Evolutionary conservation across 1,284 basidiomycete genomes (phyloP), one percentile per base, ranked within the genome.

Genomic region (Sphaerobolus stellatus): DNA sequence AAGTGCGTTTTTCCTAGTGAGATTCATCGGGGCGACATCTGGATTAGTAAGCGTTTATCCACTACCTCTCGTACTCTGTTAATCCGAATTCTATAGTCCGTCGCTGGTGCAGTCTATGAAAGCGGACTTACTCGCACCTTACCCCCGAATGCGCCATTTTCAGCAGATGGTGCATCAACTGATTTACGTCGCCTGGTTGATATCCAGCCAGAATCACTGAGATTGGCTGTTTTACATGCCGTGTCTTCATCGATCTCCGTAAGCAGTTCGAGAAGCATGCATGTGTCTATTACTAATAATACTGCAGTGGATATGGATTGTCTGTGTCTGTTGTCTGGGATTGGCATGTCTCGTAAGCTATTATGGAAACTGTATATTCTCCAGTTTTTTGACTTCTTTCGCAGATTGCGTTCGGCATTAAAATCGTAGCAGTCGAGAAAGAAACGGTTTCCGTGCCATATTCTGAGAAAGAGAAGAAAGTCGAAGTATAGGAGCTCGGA

Each of bases 21-120:
- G 89, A 41, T 92, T 91, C 70, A 91, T 88, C 34, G 89, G 89
- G 14, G 86, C 89, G 29, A 90, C 88, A 4, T 75, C 86, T 48
- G 89, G 90, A 57, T 68, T 92, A 71, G 89, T 88, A 68, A 63
- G 83, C 68, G 49, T 61, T 47, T 29, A 44, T 31, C 40, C 54
- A 27, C 53, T 40, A 59, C 54, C 65, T 57, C 47, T 45, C 57
- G 36, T 49, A 11, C 34, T 25, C n/a, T 52, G n/a, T 31, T 25
- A 25, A 40, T 18, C 29, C 9, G 38, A 48, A 31, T 14, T 36
- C 52, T 58, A 22, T 63, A 91, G 88, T 80, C 89, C 45, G 75
- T 87, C 36, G 82, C 88, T 55, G 86, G 88, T n/a, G 81, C 87
- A 48, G 75, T 88, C 57, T 90, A 88, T 67, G 77, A 86, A 64